A percentile compares a stretch with the other conserved stretches of the same genome.
phyloP scores from a whole-genome alignment of 768 basidiomycete genomes.

The Tricholoma sp. region DNA sequence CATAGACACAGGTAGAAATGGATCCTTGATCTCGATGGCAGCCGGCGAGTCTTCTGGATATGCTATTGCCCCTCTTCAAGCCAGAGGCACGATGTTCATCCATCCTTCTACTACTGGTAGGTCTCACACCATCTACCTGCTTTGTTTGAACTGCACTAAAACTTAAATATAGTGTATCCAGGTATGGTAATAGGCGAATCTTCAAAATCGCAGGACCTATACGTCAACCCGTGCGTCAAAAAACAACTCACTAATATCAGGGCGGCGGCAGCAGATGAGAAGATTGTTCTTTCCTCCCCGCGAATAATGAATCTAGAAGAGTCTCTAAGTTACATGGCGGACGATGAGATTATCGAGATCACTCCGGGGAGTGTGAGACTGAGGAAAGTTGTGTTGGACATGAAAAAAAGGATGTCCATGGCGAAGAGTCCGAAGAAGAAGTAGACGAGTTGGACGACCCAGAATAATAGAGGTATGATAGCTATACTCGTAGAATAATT shows the following conservation, averaged over 20 bases:
- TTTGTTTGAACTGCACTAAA: background rate
- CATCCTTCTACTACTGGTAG: conserved; percentile 36
- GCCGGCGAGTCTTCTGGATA: conserved; percentile 42
- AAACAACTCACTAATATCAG: conserved; percentile 48
- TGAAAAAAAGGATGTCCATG: conserved; percentile 26
- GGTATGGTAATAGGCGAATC: conserved; percentile 51
- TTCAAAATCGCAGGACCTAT: conserved; percentile 40
- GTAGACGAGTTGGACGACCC: background rate
- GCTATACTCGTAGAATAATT: background rate
- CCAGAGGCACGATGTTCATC: conserved; percentile 42
- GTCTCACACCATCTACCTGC: background rate
- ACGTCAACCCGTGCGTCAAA: conserved; percentile 42
- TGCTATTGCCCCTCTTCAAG: conserved; percentile 45
- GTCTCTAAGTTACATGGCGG: conserved; percentile 42
- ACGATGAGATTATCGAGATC: conserved; percentile 45
- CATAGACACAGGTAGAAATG: conserved; percentile 44
- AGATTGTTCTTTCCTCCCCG: conserved; percentile 42
- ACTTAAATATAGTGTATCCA: conserved; percentile 34
- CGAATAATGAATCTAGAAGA: conserved; percentile 41
- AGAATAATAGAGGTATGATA: background rate
- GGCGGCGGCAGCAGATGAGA: conserved; percentile 44
- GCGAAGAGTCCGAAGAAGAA: conserved; percentile 25
- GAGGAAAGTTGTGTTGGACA: conserved; percentile 37
- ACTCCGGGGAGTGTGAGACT: conserved; percentile 37
- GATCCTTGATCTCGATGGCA: conserved; percentile 43